Evolutionary conservation across 768 basidiomycete species (phyloP).

Genomic region (Amanita molliuscula): DNA sequence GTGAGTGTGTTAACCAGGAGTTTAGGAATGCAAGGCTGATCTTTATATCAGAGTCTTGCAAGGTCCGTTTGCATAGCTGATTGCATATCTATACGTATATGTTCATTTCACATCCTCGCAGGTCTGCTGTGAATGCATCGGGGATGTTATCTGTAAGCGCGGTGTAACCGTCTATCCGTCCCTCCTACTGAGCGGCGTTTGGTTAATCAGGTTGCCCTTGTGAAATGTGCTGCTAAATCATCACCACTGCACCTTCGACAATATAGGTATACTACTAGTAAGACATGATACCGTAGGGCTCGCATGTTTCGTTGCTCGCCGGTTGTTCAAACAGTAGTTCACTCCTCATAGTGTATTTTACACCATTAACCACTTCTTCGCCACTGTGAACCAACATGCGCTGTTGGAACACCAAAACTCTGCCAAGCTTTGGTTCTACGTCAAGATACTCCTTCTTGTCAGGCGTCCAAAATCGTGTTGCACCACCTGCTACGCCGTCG

Average conservation of each 20-base stretch:
- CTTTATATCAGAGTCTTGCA: conserved; percentile 2
- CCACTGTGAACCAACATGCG: conserved; percentile 27
- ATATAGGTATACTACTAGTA: not conserved
- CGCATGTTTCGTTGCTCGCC: not conserved
- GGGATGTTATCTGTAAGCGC: not conserved
- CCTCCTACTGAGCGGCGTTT: not conserved
- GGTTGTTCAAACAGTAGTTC: conserved; percentile 27
- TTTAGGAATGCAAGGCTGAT: not conserved
- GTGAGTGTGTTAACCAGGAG: not conserved
- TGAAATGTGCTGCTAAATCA: conserved; percentile 1
- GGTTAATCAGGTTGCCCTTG: conserved; percentile 1
- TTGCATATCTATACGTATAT: not conserved
- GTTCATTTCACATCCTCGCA: not conserved
- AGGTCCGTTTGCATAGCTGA: not conserved
- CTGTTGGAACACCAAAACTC: conserved; percentile 32
- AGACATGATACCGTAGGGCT: not conserved
- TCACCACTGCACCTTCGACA: not conserved
- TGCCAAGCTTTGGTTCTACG: conserved; percentile 25
- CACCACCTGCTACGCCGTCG: conserved; percentile 21
- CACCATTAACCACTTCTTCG: conserved; percentile 22
- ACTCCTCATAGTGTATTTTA: conserved; percentile 27
- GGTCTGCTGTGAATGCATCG: conserved; percentile 1
- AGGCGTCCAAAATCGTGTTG: conserved; percentile 29
- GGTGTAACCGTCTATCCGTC: not conserved
- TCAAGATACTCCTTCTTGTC: conserved; percentile 24